Evolutionary conservation across 2,329 filamentous ascomycete species (phyloP), one percentile per base, ranked within the genome.

Genomic region (Diaporthe velutina): DNA sequence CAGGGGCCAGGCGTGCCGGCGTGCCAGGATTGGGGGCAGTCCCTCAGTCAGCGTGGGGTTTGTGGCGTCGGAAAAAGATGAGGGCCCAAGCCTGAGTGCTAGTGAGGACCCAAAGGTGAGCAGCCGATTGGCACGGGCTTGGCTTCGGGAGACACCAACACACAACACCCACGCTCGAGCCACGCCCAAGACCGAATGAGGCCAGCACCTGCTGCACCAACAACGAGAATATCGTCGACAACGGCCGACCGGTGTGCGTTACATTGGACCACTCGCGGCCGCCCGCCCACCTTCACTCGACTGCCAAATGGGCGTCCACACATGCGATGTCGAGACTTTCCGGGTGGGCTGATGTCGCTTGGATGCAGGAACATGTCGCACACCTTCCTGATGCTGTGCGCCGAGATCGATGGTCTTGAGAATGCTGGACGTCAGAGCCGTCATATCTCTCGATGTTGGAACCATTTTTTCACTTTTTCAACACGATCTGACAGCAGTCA

Each of bases 311-410:
- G 35, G 48, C 64, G 54, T 6, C 48, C 33, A 50, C 61, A 67
- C 30, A 35, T 1, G 35, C 6, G 6, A 64, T 19, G 60, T 33
- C 40, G 30, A 35, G 30, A 40, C n/a, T 54, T 68, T 40, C 61
- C 15, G 33, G 48, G 48, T 54, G 48, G 45, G 64, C 64, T 68
- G 64, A 68, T 68, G 30, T 68, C 48, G 64, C 45, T 54, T 68
- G 30, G n/a, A 52, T 68, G 64, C 64, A 68, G 64, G 64, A 68
- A 68, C 64, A 25, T 5, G 45, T 8, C 64, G 64, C 33, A 50
- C 48, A 54, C 45, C 64, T 68, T 54, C 64, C 64, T 40, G 48
- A 68, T 68, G 64, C 64, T 54, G 64, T 68, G 48, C 64, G 64
- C 64, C 64, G 42, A 67, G 64, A 52, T 52, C 45, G 45, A 52